Base-by-base conservation (phyloP, 805 yeast genomes). In the Cyberlindnera subsufficiens region DNA sequence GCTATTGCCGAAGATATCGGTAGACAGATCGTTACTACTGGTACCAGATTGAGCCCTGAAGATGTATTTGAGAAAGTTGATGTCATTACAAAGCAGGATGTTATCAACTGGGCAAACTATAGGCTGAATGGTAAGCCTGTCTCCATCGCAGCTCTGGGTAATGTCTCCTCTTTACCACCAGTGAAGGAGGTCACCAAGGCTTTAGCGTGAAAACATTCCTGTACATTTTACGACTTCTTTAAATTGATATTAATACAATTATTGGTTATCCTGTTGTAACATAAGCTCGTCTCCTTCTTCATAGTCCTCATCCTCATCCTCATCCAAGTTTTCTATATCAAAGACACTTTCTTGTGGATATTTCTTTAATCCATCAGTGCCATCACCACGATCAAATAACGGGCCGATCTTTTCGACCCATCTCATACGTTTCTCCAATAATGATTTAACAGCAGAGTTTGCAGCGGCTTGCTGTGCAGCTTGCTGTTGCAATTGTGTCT, bases 1-100 rank as follows among this genome's bases (percentile, higher is more conserved):
- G 91, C 97, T 6, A 80, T 89, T 39, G 97, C 97, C 29, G 99
- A 93, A 67, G 98, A 93, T 65, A 88, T 93, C 54, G 99, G 99
- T 22, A 82, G 99, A 65, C 99, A 93, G 64, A 72, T 93, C 43
- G 96, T 93, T 35, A 91, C 96, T 41, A 90, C 98, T 3, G 99
- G 99, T 27, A 65, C 69, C 42, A 65, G 75, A 52, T 51, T 68
- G 38, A 65, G 73, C 10, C 74, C 75, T 6, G 75, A 69, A 47
- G 70, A 71, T 42, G 74, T 71, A 2, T 70, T 71, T 47, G 67
- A 68, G 39, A 76, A 83, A 46, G 93, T 93, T 13, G 89, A 88
- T 54, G 69, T 75, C 37, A 86, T 93, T 49, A 77, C 87, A 9
- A 82, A 77, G 56, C 74, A 79, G 32, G 97, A 89, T 61, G 86